A percentile compares a stretch with the other conserved stretches of the same genome.
Conservation (phyloP, 1,284 basidiomycete species). For the Neonothopanus nambi region DNA sequence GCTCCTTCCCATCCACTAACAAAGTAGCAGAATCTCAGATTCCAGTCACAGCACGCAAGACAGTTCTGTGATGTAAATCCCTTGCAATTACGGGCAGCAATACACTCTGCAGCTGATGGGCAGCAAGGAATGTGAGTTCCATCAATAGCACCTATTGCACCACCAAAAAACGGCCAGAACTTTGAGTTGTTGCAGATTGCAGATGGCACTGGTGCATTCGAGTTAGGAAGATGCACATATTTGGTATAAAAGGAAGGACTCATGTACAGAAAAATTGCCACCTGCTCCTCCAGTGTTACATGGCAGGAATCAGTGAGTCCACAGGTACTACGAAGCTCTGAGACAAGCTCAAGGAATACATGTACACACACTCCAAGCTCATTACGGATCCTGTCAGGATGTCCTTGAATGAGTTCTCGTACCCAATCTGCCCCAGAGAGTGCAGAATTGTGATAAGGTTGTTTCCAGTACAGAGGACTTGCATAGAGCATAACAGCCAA, state of each 20-base stretch:
- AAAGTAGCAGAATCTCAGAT: constrained; percentile 20
- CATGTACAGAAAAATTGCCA: constrained; percentile 22
- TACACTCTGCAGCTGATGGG: constrained; percentile 13
- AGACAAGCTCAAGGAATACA: constrained; percentile 26
- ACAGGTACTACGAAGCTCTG: constrained; percentile 15
- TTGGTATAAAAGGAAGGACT: constrained; percentile 2
- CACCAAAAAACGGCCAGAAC: constrained; percentile 26
- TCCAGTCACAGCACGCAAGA: constrained; percentile 17
- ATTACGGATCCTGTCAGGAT: constrained; percentile 26
- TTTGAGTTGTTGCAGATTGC: constrained; percentile 11
- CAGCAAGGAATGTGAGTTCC: constrained; percentile 23
- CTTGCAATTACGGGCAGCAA: constrained; percentile 16
- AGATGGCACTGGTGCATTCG: not conserved
- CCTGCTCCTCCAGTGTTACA: constrained; percentile 5
- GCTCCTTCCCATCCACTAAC: constrained; percentile 25
- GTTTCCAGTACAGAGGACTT: too few relatives aligned
- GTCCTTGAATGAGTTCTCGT: constrained; percentile 29
- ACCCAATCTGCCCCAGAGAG: constrained; percentile 30
- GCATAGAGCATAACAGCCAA: too few relatives aligned
- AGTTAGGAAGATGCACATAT: constrained; percentile 5
- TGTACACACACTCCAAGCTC: constrained; percentile 27
- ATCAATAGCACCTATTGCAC: constrained; percentile 27
- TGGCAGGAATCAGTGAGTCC: constrained; percentile 7
- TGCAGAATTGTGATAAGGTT: too few relatives aligned
- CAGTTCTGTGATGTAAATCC: constrained; percentile 12